A percentile compares a stretch with the other conserved stretches of the same genome.
Evolutionary conservation across 768 basidiomycete genomes (phyloP).

Genomic region (Suillus discolor): DNA sequence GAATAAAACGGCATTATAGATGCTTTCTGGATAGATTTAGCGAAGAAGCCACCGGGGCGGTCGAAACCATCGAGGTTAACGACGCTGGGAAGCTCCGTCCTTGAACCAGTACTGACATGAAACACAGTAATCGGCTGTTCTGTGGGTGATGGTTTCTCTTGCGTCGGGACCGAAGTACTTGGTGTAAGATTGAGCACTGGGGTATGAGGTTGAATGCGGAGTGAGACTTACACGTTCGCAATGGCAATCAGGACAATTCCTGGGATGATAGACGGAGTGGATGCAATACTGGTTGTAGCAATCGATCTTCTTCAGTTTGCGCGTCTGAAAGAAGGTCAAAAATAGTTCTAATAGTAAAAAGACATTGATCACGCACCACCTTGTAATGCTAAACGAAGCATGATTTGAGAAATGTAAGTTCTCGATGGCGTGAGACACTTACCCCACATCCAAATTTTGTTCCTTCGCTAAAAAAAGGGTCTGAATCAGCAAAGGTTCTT

Average conservation of each 20-base stretch:
- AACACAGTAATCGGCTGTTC: slow-evolving; percentile 55
- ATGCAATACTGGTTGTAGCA: slow-evolving; percentile 40
- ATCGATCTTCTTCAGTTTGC: slow-evolving; percentile 36
- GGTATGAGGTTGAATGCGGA: slow-evolving; percentile 12
- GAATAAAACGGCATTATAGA: slow-evolving; percentile 20
- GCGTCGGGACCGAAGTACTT: slow-evolving; percentile 76
- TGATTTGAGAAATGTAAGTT: slow-evolving; percentile 12
- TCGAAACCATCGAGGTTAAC: slow-evolving; percentile 23
- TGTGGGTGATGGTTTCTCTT: slow-evolving; percentile 57
- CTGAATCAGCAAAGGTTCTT: slow-evolving; percentile 26
- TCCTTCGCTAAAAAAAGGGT: slow-evolving; percentile 57
- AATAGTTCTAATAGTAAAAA: slow-evolving; percentile 32
- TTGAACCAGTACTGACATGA: slow-evolving; percentile 63
- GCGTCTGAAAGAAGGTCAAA: slow-evolving; percentile 30
- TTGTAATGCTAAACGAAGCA: slow-evolving; percentile 59
- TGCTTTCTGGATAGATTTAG: slow-evolving; percentile 1
- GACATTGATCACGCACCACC: slow-evolving; percentile 54
- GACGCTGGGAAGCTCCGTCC: slow-evolving; percentile 42
- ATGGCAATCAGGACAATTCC: slow-evolving; percentile 42
- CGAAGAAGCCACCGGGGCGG: slow-evolving; percentile 5
- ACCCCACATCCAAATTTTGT: slow-evolving; percentile 73
- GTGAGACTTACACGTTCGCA: slow-evolving; percentile 44
- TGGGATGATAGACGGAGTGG: slow-evolving; percentile 41
- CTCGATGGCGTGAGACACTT: slow-evolving; percentile 30
- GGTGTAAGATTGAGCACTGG: slow-evolving; percentile 10